Conservation (phyloP, 164 flowering plant species). For the Macadamia tetraphylla region DNA sequence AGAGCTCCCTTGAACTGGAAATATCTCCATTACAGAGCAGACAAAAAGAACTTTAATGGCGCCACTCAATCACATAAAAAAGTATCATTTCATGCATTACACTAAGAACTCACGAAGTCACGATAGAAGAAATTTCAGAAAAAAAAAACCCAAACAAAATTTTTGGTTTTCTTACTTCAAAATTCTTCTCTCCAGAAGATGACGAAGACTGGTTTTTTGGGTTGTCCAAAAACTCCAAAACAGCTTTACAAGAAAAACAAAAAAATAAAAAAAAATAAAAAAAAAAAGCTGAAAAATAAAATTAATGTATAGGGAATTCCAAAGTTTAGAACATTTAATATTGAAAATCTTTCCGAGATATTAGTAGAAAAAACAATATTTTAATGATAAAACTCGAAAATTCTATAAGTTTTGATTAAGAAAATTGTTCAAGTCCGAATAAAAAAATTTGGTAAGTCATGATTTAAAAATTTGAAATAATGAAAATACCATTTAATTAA, state of each 20-base stretch:
- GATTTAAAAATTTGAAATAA: neutral
- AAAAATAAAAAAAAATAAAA: slow-evolving; percentile 9
- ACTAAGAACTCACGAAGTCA: neutral
- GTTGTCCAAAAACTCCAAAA: slow-evolving; percentile 8
- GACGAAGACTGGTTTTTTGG: slow-evolving; percentile 5
- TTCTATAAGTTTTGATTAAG: slow-evolving; percentile 42
- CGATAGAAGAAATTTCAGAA: neutral
- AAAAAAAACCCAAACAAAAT: neutral
- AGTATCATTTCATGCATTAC: neutral
- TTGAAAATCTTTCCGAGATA: slow-evolving; percentile 13
- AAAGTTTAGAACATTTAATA: too few relatives aligned
- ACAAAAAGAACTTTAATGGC: slow-evolving; percentile 7
- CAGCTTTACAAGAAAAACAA: slow-evolving; percentile 18
- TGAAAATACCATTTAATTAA: neutral
- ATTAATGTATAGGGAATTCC: too few relatives aligned
- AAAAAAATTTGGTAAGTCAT: slow-evolving; percentile 8
- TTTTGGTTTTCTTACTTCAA: neutral
- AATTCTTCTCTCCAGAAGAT: too few relatives aligned
- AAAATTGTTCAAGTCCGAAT: slow-evolving; percentile 54
- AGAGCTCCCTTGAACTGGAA: neutral
- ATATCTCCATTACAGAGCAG: slow-evolving; percentile 1
- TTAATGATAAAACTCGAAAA: slow-evolving; percentile 27
- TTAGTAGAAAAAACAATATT: slow-evolving; percentile 16
- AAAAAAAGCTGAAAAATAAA: slow-evolving; percentile 5
- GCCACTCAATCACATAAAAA: slow-evolving; percentile 1